Base-by-base conservation (phyloP, 257 asterid species). In the Mentha longifolia region DNA sequence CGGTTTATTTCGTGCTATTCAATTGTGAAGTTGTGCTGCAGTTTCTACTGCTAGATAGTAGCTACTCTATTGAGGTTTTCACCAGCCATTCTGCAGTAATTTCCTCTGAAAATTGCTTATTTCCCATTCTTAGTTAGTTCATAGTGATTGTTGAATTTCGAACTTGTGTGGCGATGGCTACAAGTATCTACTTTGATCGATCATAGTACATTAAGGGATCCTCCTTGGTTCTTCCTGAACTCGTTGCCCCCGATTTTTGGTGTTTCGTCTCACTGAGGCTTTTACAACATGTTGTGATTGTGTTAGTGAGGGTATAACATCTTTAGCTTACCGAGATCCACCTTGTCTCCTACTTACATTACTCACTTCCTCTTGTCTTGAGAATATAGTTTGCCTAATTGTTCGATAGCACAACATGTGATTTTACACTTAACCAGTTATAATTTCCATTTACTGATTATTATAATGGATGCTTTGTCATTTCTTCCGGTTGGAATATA, bases 401-500 rank as follows among this genome's bases (percentile, higher is more conserved):
- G 14, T 49, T 31, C 20, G 4, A 9, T 10, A 22, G 25, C 14
- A 7, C 50, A 45, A 37, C 19, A 55, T 9, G 37, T 31, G 41
- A 37, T 17, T 41, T 37, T 39, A 20, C 46, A 22, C 54, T 70
- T 68, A 15, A 45, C 72, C 49, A n/a, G 49, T 50, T 20, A 61
- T 55, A 42, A 31, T 51, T 52, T 65, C 68, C 39, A 49, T 70
- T 51, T 51, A 37, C 60, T 52, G 7, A 41, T 51, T 30, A 13
- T 25, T 30, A 25, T 45, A 39, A 30, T 20, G 1, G 51, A 28
- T 67, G 62, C 67, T 31, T 9, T 37, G 41, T 56, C 33, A 39
- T 56, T 55, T 69, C 56, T 51, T 67, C 30, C 51, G 35, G 43
- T 60, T 7, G 65, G 59, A 68, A 55, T 17, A 42, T 41, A 41